These are phyloP conservation scores for Aspergillus nidulans DNA, from an alignment of 495 filamentous ascomycete genomes.

Conservation along the genomic window DNA sequence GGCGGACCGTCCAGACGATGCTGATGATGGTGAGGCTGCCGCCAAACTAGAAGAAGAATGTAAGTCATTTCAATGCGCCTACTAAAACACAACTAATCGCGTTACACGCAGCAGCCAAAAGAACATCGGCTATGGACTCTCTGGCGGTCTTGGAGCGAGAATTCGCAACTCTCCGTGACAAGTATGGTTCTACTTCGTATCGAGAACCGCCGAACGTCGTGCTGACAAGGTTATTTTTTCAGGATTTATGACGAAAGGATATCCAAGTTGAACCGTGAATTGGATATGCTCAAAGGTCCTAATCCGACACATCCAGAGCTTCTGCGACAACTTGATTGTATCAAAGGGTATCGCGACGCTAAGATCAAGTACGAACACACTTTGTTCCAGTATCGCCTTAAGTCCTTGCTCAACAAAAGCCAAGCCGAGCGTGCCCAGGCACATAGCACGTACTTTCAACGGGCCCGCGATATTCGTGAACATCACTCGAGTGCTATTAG, in stretches of 20 bases:
- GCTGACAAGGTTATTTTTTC: slow-evolving; percentile 14
- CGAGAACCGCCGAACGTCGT: background rate
- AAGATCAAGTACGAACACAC: slow-evolving; percentile 70
- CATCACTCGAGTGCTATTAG: slow-evolving; percentile 71
- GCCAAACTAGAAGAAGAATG: slow-evolving; percentile 62
- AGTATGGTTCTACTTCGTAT: slow-evolving; percentile 48
- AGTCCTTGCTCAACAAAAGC: slow-evolving; percentile 65
- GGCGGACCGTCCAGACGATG: slow-evolving; percentile 39
- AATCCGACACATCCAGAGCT: slow-evolving; percentile 85
- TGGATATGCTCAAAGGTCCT: slow-evolving; percentile 71
- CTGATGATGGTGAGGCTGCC: slow-evolving; percentile 35
- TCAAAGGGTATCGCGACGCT: slow-evolving; percentile 74
- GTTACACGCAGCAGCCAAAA: slow-evolving; percentile 60
- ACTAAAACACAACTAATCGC: background rate
- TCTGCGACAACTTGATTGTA: slow-evolving; percentile 74
- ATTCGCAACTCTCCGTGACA: slow-evolving; percentile 80
- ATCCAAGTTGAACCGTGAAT: slow-evolving; percentile 73
- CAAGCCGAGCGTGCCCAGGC: slow-evolving; percentile 77
- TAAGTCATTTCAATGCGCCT: slow-evolving; percentile 37
- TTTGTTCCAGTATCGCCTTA: slow-evolving; percentile 65
- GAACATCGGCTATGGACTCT: slow-evolving; percentile 76
- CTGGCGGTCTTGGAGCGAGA: slow-evolving; percentile 73
- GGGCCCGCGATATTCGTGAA: slow-evolving; percentile 75
- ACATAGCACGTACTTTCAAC: slow-evolving; percentile 82
- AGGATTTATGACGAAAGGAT: slow-evolving; percentile 87